Base-by-base conservation (phyloP, 1,139 yeast genomes). In the Lizanozyma gosingica region DNA sequence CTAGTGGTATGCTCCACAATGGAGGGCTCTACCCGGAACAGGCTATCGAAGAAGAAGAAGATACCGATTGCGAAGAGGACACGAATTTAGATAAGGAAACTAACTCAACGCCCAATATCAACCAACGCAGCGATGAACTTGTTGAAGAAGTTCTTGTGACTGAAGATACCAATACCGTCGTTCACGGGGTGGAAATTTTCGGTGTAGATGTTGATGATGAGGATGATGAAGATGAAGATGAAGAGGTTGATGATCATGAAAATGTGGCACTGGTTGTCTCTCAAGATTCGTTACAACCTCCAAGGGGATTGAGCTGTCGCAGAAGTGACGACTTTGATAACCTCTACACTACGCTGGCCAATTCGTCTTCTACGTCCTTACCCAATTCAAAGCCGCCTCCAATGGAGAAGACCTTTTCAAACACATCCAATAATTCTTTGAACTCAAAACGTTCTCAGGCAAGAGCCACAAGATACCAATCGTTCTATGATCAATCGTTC, bases 401-500 rank as follows among this genome's bases (percentile, higher is more conserved):
- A 47, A 45, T 15, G 17, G 72, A 65, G 43, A 63, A 63, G 43
- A 57, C 63, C 0, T 40, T 52, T 14, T 64, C 36, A 8, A 18
- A 14, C 18, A 18, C 14, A 18, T 34, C 36, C 16, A 15, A 34
- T 34, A 32, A 16, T 9, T 35, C 37, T n/a, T 17, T 35, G 32
- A 35, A 17, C 18, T 35, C 71, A 2, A 64, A 63, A 40, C 57
- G 67, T 2, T 66, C 63, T 3, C 71, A 67, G 4, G 76, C 77
- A n/a, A 64, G 69, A 42, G 78, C 78, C 2, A 65, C 65, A 36
- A 53, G 78, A 39, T 74, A 73, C 46, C 76, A 73, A 50, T 66
- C 64, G 8, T 71, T 73, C 48, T 73, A 73, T 46, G 76, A 71
- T 46, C 75, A 71, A 47, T 67, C 74, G 4, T 58, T 60, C 40